Percentiles rank a stretch among this genome's conserved stretches.
phyloP scores from a whole-genome alignment of 2,329 filamentous ascomycete genomes.

The Botrytis fabae region DNA sequence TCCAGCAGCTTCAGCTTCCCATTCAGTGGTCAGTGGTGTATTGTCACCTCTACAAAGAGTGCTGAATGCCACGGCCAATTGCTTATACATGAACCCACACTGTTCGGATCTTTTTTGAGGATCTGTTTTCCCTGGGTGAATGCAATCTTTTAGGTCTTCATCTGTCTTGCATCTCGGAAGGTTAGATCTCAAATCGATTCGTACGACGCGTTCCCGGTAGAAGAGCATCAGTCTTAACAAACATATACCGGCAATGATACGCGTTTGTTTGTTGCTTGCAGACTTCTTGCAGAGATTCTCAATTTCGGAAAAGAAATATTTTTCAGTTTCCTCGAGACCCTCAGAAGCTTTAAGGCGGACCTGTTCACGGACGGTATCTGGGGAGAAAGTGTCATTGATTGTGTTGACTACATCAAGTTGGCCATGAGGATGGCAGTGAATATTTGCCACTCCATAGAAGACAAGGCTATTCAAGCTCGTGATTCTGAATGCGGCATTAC shows the following conservation, averaged over 20 bases:
- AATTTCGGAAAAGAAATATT: conserved; percentile 27
- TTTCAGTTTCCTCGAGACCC: conserved; percentile 27
- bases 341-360: conserved; percentile 28
- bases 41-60: conserved; percentile 29
- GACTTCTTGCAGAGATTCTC: conserved; percentile 27
- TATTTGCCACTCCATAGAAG: conserved; percentile 28
- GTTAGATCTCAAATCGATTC: conserved; percentile 27
- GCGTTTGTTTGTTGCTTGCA: conserved; percentile 24
- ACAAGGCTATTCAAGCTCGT: conserved; percentile 30
- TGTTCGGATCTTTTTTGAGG: conserved; percentile 28
- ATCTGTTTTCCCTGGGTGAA: conserved; percentile 15
- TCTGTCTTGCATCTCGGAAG: conserved; percentile 27
- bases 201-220: conserved; percentile 28
- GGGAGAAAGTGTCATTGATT: conserved; percentile 25
- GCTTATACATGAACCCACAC: conserved; percentile 28
- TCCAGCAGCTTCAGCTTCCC: conserved; percentile 21
- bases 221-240: conserved; percentile 29
- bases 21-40: conserved; percentile 27
- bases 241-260: conserved; percentile 29
- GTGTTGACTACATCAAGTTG: conserved; percentile 18
- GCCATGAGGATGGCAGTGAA: conserved; percentile 17
- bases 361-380: conserved; percentile 31
- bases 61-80: conserved; percentile 27
- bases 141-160: conserved; percentile 14
- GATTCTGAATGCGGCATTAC: conserved; percentile 25